These are phyloP conservation scores for Rhodotorula sp. DNA, from an alignment of 1,284 basidiomycete species.

Conservation along the genomic window DNA sequence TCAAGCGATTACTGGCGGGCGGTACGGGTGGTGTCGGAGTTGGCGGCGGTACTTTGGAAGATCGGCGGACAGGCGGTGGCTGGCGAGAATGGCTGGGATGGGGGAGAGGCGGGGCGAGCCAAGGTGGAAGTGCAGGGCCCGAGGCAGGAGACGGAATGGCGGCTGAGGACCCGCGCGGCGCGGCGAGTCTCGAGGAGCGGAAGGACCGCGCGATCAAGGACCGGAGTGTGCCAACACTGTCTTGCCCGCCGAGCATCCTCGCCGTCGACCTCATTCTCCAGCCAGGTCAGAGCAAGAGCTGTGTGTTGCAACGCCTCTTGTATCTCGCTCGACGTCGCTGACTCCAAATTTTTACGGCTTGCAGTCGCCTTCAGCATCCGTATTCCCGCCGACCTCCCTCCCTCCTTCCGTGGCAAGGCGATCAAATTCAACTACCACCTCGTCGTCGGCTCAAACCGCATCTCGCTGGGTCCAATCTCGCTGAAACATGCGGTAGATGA, in stretches of 20 bases:
- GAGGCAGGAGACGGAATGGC: conserved; percentile 51
- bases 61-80: conserved; percentile 48
- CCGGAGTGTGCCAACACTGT: conserved; percentile 70
- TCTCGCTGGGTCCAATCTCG: conserved; percentile 48
- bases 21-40: conserved; percentile 35
- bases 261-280: conserved; percentile 72
- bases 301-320: conserved; percentile 52
- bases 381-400: conserved; percentile 77
- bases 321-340: too few species aligned
- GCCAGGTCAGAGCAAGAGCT: conserved; percentile 77
- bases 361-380: conserved; percentile 73
- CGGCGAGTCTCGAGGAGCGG: conserved; percentile 58
- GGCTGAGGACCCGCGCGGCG: conserved; percentile 51
- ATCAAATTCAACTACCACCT: conserved; percentile 86
- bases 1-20: conserved; percentile 49
- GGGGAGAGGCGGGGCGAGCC: conserved; percentile 49
- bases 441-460: conserved; percentile 77
- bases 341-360: not conserved
- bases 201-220: conserved; percentile 57
- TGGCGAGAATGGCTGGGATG: conserved; percentile 55
- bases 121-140: conserved; percentile 55
- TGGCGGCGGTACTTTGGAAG: conserved; percentile 55
- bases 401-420: conserved; percentile 79
- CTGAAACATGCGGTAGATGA: too few species aligned
- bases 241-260: conserved; percentile 76